phyloP scores from a whole-genome alignment of 2,329 filamentous ascomycete genomes.

The Aureobasidium lini region DNA sequence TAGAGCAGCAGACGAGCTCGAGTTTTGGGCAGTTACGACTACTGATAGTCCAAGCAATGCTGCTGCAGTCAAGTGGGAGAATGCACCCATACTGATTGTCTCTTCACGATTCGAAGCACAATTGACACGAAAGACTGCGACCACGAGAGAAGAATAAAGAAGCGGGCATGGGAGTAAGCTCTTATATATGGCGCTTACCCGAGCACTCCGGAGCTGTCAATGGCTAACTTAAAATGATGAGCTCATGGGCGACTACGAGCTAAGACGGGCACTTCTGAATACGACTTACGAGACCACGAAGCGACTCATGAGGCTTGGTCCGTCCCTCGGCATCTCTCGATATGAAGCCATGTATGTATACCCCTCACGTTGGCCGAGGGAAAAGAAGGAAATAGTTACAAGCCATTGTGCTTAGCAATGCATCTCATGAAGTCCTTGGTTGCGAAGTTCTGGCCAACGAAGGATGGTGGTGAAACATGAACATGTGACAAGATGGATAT shows the following conservation, averaged over 20 bases:
- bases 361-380: constrained; percentile 6
- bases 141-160: neutral
- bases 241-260: neutral
- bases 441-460: neutral
- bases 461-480: neutral
- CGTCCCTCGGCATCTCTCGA: neutral
- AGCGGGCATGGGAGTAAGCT: neutral
- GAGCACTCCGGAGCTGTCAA: neutral
- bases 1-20: constrained; percentile 18
- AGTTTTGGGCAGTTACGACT: constrained; percentile 7
- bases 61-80: neutral
- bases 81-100: neutral
- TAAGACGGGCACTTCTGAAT: neutral
- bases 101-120: neutral
- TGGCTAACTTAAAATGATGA: neutral
- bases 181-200: neutral
- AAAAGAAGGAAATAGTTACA: neutral
- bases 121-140: neutral
- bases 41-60: neutral
- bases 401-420: neutral
- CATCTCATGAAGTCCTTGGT: neutral
- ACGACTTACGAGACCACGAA: neutral
- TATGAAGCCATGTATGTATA: constrained; percentile 1
- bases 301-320: neutral
- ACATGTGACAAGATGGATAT: neutral